Evolutionary conservation across 2,329 filamentous ascomycete genomes (phyloP).

Genomic region (Setomelanomma holmii): DNA sequence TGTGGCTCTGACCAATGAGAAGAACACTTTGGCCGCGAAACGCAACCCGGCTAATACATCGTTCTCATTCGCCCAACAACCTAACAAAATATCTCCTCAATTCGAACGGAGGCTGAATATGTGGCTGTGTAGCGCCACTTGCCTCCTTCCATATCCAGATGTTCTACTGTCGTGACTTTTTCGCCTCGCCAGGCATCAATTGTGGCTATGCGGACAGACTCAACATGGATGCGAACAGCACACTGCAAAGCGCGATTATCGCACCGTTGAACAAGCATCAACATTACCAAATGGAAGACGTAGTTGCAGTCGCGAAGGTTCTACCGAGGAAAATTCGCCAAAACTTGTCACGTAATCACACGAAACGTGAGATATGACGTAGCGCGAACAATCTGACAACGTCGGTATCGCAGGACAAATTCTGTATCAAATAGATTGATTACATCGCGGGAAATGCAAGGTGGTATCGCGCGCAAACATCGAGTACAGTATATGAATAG

Average conservation of each 20-base stretch:
- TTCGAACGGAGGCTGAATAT: neutral
- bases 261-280: too few species aligned
- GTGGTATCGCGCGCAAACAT: neutral
- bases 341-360: neutral
- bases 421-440: too few species aligned
- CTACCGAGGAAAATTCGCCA: neutral
- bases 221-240: too few species aligned
- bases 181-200: neutral
- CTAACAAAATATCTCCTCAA: too few species aligned
- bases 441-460: neutral
- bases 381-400: too few species aligned
- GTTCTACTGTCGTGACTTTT: too few species aligned
- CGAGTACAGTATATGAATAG: neutral
- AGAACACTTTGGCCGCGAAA: too few species aligned
- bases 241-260: too few species aligned
- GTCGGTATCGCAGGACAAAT: neutral
- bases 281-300: neutral
- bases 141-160: too few species aligned
- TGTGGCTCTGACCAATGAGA: too few species aligned
- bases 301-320: neutral
- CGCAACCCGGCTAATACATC: too few species aligned
- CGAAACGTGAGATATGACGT: neutral
- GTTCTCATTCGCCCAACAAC: too few species aligned
- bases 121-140: neutral
- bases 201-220: neutral